Percentiles rank a stretch among this genome's conserved stretches.
phyloP scores from a whole-genome alignment of 169 alveolate genomes.

The Eimeria brunetti region DNA sequence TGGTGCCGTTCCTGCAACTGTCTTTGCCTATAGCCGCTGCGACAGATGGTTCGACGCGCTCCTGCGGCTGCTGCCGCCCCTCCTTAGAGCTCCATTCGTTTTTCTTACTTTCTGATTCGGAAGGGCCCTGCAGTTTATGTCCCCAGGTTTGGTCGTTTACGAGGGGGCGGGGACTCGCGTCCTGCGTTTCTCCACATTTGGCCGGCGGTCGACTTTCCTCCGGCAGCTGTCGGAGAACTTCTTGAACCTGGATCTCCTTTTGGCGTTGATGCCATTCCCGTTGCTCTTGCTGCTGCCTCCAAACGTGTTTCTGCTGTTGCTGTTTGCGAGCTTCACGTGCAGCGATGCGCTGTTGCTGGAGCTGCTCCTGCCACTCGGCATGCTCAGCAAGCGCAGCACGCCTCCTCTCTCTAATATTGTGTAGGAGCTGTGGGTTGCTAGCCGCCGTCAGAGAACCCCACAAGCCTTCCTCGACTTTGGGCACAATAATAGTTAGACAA shows the following conservation, averaged over 20 bases:
- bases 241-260: slow-evolving; percentile 17
- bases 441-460: slow-evolving; percentile 47
- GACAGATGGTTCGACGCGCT: not conserved
- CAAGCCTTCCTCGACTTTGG: slow-evolving; percentile 28
- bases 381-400: slow-evolving; percentile 20
- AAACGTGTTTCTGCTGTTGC: slow-evolving; percentile 41
- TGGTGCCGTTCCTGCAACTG: not conserved
- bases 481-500: slow-evolving; percentile 40
- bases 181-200: not conserved
- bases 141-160: not conserved
- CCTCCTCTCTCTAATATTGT: slow-evolving; percentile 40
- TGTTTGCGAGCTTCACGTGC: slow-evolving; percentile 43
- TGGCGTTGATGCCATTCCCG: slow-evolving; percentile 61
- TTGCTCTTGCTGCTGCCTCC: slow-evolving; percentile 65
- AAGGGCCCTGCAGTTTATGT: not conserved
- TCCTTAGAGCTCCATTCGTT: not conserved
- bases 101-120: not conserved
- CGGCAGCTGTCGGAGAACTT: slow-evolving; percentile 50
- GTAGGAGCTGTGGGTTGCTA: slow-evolving; percentile 34
- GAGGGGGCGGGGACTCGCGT: not conserved
- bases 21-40: not conserved
- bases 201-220: not conserved
- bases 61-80: not conserved
- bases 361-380: slow-evolving; percentile 66
- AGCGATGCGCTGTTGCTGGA: slow-evolving; percentile 29